phyloP scores from a whole-genome alignment of 257 asterid genomes.

The Thymus quinquecostatus region DNA sequence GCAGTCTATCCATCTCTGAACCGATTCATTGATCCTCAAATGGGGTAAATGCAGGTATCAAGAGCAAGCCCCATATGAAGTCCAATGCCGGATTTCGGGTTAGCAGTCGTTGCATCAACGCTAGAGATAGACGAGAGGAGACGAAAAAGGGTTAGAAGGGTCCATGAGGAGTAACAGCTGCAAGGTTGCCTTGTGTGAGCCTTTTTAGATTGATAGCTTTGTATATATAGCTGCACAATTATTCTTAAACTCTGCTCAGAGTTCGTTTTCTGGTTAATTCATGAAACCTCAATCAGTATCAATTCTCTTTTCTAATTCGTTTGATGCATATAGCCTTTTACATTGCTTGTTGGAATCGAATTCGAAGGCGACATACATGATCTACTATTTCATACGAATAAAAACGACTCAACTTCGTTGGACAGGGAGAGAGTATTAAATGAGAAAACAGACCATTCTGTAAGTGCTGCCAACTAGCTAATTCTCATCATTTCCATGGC shows the following conservation, averaged over 20 bases:
- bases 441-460: neutral
- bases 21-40: too few relatives aligned
- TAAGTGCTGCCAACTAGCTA: neutral
- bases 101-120: neutral
- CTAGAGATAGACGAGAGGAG: neutral
- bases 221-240: slow-evolving; percentile 28
- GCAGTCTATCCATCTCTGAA: neutral
- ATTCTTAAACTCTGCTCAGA: neutral
- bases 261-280: neutral
- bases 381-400: too few relatives aligned
- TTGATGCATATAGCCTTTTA: neutral
- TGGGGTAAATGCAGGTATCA: slow-evolving; percentile 62
- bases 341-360: too few relatives aligned
- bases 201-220: slow-evolving; percentile 15
- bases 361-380: too few relatives aligned
- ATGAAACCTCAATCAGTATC: neutral
- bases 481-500: neutral
- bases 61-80: slow-evolving; percentile 82
- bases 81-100: neutral
- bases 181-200: slow-evolving; percentile 30
- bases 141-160: neutral
- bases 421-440: too few relatives aligned
- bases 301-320: neutral
- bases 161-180: slow-evolving; percentile 15
- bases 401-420: too few relatives aligned